Conservation (phyloP, 208 protist species). For the Lotmaria passim region DNA sequence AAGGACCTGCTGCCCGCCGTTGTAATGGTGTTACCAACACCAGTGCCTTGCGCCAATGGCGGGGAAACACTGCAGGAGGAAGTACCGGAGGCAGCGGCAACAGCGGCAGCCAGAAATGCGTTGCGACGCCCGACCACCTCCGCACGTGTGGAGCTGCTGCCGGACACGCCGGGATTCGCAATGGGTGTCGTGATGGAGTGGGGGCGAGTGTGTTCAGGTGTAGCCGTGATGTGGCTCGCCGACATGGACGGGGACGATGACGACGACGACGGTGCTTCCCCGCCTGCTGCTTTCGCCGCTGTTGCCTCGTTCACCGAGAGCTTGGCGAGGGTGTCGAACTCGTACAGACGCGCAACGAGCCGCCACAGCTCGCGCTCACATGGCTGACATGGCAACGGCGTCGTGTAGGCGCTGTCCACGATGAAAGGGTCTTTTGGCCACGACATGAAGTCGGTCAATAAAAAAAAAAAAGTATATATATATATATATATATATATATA, state of each 20-base stretch:
- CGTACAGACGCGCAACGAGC: conserved; percentile 31
- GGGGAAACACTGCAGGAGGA: not conserved
- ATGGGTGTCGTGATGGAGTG: not conserved
- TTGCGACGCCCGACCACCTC: conserved; percentile 14
- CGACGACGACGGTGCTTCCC: not conserved
- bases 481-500: not conserved
- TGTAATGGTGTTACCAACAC: not conserved
- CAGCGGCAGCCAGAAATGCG: conserved; percentile 13
- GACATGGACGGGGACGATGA: not conserved
- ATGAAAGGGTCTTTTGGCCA: conserved; percentile 31
- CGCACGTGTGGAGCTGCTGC: too few relatives aligned
- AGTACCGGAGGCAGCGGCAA: not conserved
- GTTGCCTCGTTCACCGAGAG: conserved; percentile 9
- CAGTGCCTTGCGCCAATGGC: not conserved
- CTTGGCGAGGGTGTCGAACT: conserved; percentile 9
- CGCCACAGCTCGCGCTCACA: conserved; percentile 43
- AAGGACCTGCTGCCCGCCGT: not conserved
- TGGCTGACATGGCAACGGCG: conserved; percentile 34
- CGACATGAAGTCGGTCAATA: too few relatives aligned
- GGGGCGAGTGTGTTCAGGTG: not conserved
- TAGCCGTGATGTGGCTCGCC: not conserved
- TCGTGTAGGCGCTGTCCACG: conserved; percentile 37
- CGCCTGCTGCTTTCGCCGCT: not conserved
- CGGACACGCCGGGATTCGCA: too few relatives aligned
- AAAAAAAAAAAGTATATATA: not conserved